phyloP scores from a whole-genome alignment of 2,329 filamentous ascomycete species.

The Aspergillus luchuensis region DNA sequence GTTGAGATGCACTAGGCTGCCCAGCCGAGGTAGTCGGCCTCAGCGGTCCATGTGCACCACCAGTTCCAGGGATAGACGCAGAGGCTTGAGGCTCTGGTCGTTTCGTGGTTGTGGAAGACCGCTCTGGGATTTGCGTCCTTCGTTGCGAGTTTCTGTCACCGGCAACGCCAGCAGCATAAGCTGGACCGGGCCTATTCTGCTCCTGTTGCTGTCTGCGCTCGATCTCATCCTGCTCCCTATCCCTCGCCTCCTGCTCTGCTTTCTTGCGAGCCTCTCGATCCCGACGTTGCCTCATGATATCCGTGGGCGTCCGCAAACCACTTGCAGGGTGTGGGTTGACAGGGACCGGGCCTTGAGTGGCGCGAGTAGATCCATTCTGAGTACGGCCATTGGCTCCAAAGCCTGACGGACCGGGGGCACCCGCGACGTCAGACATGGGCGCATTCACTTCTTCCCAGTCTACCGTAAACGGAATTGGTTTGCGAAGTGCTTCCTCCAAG shows the following conservation, averaged over 20 bases:
- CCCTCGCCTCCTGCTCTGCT: slow-evolving; percentile 66
- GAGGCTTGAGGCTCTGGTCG: slow-evolving; percentile 23
- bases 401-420: slow-evolving; percentile 52
- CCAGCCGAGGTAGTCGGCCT: slow-evolving; percentile 22
- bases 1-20: slow-evolving; percentile 16
- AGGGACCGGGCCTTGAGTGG: slow-evolving; percentile 55
- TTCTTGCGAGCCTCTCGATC: slow-evolving; percentile 72
- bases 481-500: slow-evolving; percentile 84
- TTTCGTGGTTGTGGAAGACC: slow-evolving; percentile 15
- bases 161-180: slow-evolving; percentile 50
- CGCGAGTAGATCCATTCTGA: slow-evolving; percentile 59
- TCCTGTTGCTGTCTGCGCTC: slow-evolving; percentile 46
- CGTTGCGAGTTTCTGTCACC: slow-evolving; percentile 29
- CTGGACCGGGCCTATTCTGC: slow-evolving; percentile 35
- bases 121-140: slow-evolving; percentile 16
- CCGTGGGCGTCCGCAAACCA: slow-evolving; percentile 78
- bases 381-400: slow-evolving; percentile 56
- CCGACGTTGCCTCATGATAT: slow-evolving; percentile 86
- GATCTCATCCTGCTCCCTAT: slow-evolving; percentile 56
- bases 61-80: slow-evolving; percentile 11
- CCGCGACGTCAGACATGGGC: slow-evolving; percentile 82
- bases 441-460: slow-evolving; percentile 87
- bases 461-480: slow-evolving; percentile 78
- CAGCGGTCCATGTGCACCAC: slow-evolving; percentile 12
- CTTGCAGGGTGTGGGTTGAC: slow-evolving; percentile 52